These are phyloP conservation scores for Polygonum maritimum DNA, from an alignment of 148 eudicot species.

Conservation along the genomic window DNA sequence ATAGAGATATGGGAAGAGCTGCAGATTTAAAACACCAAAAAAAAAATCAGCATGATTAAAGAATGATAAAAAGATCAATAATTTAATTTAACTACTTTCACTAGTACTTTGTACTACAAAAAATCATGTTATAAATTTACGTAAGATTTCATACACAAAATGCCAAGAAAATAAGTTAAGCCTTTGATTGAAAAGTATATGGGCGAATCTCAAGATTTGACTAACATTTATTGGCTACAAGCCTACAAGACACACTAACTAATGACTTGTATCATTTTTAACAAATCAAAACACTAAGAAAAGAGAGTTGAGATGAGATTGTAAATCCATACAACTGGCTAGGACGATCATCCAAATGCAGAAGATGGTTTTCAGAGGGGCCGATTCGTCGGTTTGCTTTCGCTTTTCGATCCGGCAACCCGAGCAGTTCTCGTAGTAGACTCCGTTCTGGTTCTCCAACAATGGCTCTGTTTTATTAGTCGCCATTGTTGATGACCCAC, in stretches of 20 bases:
- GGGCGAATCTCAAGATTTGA: neutral
- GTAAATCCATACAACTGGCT: constrained; percentile 24
- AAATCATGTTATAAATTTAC: neutral
- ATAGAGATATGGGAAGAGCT: constrained; percentile 86
- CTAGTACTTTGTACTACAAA: neutral
- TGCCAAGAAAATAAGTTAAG: neutral
- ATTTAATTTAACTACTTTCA: neutral
- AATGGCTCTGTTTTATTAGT: neutral
- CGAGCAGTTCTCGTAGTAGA: constrained; percentile 54
- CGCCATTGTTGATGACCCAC: neutral
- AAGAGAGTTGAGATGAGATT: neutral
- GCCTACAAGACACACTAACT: neutral
- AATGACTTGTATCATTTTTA: too few species aligned
- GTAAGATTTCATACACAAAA: neutral
- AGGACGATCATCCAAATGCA: constrained; percentile 50
- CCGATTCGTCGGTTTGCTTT: constrained; percentile 26
- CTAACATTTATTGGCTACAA: neutral
- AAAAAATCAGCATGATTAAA: neutral
- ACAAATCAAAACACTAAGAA: neutral
- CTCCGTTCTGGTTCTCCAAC: constrained; percentile 24
- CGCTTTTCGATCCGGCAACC: constrained; percentile 52
- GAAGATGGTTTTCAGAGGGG: constrained; percentile 47
- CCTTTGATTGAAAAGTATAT: neutral
- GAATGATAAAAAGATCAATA: neutral
- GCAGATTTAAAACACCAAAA: constrained; percentile 22